phyloP scores from a whole-genome alignment of 495 filamentous ascomycete species.

The Hypoxylon fragiforme region DNA sequence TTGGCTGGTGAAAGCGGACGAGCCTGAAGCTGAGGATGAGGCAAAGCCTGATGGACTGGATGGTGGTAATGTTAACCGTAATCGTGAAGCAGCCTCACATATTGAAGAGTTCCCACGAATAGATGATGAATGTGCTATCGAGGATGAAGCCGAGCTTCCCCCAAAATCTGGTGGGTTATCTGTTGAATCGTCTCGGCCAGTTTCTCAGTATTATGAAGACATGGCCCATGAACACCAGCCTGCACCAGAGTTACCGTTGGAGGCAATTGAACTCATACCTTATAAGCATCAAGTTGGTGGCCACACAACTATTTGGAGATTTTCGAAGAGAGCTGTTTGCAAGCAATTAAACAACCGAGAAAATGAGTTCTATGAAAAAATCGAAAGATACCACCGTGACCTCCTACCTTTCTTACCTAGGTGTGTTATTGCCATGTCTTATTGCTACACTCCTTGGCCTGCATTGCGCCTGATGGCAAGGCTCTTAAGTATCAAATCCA shows the following conservation, averaged over 20 bases:
- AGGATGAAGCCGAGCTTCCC: conserved; percentile 41
- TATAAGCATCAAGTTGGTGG: conserved; percentile 97
- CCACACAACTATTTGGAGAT: conserved; percentile 93
- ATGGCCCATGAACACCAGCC: conserved; percentile 51
- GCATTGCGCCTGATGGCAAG: background rate
- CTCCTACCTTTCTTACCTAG: conserved; percentile 88
- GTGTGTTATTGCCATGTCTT: conserved; percentile 56
- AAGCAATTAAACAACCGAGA: conserved; percentile 97
- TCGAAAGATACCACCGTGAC: conserved; percentile 87
- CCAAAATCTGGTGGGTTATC: conserved; percentile 40
- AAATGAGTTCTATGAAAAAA: conserved; percentile 97
- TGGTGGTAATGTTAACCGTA: conserved; percentile 36
- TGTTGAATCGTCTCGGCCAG: conserved; percentile 39
- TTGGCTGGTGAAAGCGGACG: conserved; percentile 56
- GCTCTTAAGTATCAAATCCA: background rate
- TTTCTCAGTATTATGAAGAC: conserved; percentile 49
- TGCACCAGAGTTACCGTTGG: conserved; percentile 65
- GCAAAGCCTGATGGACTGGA: conserved; percentile 36
- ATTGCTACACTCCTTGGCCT: background rate
- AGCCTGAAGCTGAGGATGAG: conserved; percentile 46
- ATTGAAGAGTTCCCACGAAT: conserved; percentile 35
- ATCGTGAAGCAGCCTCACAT: conserved; percentile 35
- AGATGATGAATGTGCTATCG: conserved; percentile 44
- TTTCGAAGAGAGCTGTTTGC: conserved; percentile 92
- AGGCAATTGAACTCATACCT: conserved; percentile 93